Evolutionary conservation across 257 asterid species (phyloP).

Genomic region (Nicotiana attenuata): DNA sequence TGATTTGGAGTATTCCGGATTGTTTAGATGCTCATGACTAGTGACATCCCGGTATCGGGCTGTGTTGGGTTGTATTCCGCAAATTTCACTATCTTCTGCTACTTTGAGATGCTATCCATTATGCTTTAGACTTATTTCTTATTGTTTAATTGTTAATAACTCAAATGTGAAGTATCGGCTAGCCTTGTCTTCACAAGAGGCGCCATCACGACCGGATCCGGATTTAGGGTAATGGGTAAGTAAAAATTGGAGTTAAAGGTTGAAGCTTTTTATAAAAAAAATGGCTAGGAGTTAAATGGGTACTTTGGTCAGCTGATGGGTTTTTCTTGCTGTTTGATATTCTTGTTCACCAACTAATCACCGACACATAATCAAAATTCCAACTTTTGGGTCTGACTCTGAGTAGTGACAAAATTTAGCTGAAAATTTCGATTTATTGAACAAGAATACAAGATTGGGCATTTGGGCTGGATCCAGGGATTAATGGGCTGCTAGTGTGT

Average conservation of each 20-base stretch:
- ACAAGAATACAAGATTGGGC: not conserved
- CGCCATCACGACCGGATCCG: too few species aligned
- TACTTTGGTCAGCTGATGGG: not conserved
- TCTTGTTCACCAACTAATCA: not conserved
- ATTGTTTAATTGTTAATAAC: too few species aligned
- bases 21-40: too few species aligned
- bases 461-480: not conserved
- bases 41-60: too few species aligned
- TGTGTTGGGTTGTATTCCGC: too few species aligned
- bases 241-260: not conserved
- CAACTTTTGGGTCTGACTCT: not conserved
- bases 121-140: too few species aligned
- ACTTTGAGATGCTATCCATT: too few species aligned
- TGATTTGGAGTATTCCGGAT: too few species aligned
- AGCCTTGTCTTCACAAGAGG: too few species aligned
- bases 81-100: too few species aligned
- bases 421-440: not conserved
- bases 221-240: not conserved
- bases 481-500: not conserved
- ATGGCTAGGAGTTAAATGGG: not conserved
- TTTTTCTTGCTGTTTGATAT: not conserved
- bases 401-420: not conserved
- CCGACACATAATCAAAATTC: constrained; percentile 3
- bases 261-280: not conserved
- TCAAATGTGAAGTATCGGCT: too few species aligned